Conservation (phyloP, 495 filamentous ascomycete genomes). For the Neurospora africana region DNA sequence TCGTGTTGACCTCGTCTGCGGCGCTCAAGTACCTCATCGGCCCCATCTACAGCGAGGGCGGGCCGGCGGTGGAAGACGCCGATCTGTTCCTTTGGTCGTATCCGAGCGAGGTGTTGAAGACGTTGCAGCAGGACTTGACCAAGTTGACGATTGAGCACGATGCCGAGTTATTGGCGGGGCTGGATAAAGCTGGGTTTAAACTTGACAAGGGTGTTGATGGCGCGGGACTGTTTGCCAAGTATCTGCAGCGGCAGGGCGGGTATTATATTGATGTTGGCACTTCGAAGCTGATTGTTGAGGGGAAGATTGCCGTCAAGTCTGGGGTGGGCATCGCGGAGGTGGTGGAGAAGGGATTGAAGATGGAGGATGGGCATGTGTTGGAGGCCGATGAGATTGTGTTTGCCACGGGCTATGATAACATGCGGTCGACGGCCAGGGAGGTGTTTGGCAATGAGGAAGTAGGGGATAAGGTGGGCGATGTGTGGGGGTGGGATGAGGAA, state of each 20-base stretch:
- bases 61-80: conserved; percentile 49
- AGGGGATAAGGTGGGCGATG: conserved; percentile 51
- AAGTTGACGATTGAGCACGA: conserved; percentile 40
- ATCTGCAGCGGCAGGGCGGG: conserved; percentile 62
- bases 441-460: conserved; percentile 60
- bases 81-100: conserved; percentile 48
- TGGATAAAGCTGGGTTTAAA: conserved; percentile 57
- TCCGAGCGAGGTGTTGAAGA: conserved; percentile 50
- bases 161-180: conserved; percentile 44
- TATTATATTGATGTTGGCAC: conserved; percentile 81
- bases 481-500: conserved; percentile 73
- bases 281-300: conserved; percentile 60
- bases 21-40: conserved; percentile 39
- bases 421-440: conserved; percentile 48
- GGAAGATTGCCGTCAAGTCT: conserved; percentile 68
- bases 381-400: conserved; percentile 74
- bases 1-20: conserved; percentile 49
- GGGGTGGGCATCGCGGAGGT: conserved; percentile 55
- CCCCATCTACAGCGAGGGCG: conserved; percentile 53
- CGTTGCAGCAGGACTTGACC: conserved; percentile 41
- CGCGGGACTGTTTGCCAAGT: conserved; percentile 61
- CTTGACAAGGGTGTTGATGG: conserved; percentile 57
- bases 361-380: conserved; percentile 57
- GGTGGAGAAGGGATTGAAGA: conserved; percentile 46
- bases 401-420: conserved; percentile 77